Conservation (phyloP, 2,329 filamentous ascomycete species). For the Paracorniculantispora psalliotae region DNA sequence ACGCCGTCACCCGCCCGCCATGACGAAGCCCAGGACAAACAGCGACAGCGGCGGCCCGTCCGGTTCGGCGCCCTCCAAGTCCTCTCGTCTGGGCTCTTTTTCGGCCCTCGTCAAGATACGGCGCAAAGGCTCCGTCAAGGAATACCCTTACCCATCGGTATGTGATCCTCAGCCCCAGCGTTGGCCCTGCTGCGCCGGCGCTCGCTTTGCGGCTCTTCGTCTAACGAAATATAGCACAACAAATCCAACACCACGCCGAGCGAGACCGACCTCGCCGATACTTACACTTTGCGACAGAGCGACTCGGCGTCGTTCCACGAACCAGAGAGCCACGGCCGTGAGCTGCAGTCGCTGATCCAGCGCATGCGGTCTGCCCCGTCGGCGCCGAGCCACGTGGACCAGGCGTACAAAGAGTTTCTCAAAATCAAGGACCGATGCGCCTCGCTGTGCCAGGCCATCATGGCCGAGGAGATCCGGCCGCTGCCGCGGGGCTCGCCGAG, state of each 20-base stretch:
- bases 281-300: conserved; percentile 15
- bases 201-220: conserved; percentile 14
- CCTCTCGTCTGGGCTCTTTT: conserved; percentile 5
- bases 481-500: conserved; percentile 18
- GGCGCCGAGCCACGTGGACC: conserved; percentile 35
- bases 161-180: not conserved
- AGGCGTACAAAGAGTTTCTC: conserved; percentile 39
- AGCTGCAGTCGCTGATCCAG: conserved; percentile 31
- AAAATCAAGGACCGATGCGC: conserved; percentile 37
- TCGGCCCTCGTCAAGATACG: conserved; percentile 6
- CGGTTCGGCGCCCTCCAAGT: not conserved
- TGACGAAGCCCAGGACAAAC: conserved; percentile 7
- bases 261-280: conserved; percentile 7
- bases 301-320: conserved; percentile 24
- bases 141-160: not conserved
- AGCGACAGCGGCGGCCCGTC: conserved; percentile 10
- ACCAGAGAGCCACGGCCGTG: conserved; percentile 30
- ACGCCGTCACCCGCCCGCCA: not conserved
- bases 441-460: conserved; percentile 35
- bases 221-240: conserved; percentile 13
- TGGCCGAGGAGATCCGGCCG: conserved; percentile 35
- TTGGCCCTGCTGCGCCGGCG: not conserved
- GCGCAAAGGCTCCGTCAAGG: conserved; percentile 8
- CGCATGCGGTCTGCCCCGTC: conserved; percentile 31
- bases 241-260: not conserved